Evolutionary conservation across 305 asterid species (phyloP).

Genomic region (Lippia alba): DNA sequence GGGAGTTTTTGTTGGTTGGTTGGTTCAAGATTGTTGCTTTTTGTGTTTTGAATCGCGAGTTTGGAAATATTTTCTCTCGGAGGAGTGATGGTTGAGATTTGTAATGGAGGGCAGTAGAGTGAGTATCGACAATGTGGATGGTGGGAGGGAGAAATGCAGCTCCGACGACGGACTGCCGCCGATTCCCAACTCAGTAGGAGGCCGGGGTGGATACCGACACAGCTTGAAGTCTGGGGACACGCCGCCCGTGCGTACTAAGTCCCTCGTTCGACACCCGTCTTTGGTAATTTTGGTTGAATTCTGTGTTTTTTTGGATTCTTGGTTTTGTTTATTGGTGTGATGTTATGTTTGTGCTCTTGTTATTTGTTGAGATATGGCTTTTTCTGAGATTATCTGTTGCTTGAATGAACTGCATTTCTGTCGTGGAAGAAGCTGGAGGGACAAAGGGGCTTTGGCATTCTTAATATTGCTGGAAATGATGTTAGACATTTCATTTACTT

Average conservation of each 20-base stretch:
- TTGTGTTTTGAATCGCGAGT: conserved; percentile 9
- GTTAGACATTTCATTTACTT: conserved; percentile 6
- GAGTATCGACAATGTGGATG: conserved; percentile 51
- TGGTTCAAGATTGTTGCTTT: background rate
- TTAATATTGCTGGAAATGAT: background rate
- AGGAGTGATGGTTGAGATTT: conserved; percentile 68
- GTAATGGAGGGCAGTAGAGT: conserved; percentile 85
- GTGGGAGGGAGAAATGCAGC: conserved; percentile 47
- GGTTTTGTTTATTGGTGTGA: conserved; percentile 7
- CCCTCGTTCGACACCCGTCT: conserved; percentile 75
- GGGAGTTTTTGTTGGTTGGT: background rate
- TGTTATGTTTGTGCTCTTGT: background rate
- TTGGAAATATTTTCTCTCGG: conserved; percentile 23
- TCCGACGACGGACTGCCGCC: conserved; percentile 85
- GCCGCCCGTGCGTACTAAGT: conserved; percentile 49
- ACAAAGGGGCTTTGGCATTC: background rate
- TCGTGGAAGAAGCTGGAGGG: background rate
- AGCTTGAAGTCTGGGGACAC: conserved; percentile 46
- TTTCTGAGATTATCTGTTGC: too few relatives aligned
- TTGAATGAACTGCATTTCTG: conserved; percentile 1
- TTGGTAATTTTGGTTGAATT: conserved; percentile 55
- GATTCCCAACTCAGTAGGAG: conserved; percentile 55
- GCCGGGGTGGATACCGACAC: conserved; percentile 53
- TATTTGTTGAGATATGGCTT: background rate
- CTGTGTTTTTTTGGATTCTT: background rate